phyloP scores from a whole-genome alignment of 2,329 filamentous ascomycete species.

The Microsporum ferrugineum region DNA sequence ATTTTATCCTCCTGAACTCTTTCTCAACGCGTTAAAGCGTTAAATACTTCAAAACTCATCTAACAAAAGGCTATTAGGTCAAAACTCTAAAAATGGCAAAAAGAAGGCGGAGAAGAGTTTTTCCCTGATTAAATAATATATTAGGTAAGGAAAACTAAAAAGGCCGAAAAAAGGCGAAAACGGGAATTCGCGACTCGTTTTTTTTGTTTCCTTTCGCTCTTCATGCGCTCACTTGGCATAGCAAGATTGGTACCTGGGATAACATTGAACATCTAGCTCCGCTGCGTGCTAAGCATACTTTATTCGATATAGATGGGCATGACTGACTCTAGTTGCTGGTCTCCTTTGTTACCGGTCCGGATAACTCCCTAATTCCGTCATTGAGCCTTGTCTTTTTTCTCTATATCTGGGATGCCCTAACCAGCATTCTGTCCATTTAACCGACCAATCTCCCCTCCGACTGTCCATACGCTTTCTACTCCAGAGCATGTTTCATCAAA shows the following conservation, averaged over 20 bases:
- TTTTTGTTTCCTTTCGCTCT: not conserved
- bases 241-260: not conserved
- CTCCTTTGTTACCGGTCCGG: not conserved
- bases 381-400: not conserved
- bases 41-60: too few relatives aligned
- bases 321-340: not conserved
- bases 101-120: not conserved
- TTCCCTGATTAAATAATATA: not conserved
- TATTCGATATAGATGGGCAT: not conserved
- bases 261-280: too few relatives aligned
- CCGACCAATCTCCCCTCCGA: not conserved
- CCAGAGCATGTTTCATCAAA: constrained; percentile 8
- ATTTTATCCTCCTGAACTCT: too few relatives aligned
- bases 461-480: not conserved
- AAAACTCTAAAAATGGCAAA: not conserved
- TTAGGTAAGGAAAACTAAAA: not conserved
- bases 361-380: not conserved
- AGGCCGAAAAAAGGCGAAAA: not conserved
- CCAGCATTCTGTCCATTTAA: not conserved
- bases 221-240: not conserved
- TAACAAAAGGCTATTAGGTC: too few relatives aligned
- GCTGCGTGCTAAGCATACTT: not conserved
- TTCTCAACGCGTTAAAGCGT: too few relatives aligned
- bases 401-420: not conserved
- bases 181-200: not conserved